Evolutionary conservation across 164 flowering plant species (phyloP).

Genomic region (Tetracentron sinense): DNA sequence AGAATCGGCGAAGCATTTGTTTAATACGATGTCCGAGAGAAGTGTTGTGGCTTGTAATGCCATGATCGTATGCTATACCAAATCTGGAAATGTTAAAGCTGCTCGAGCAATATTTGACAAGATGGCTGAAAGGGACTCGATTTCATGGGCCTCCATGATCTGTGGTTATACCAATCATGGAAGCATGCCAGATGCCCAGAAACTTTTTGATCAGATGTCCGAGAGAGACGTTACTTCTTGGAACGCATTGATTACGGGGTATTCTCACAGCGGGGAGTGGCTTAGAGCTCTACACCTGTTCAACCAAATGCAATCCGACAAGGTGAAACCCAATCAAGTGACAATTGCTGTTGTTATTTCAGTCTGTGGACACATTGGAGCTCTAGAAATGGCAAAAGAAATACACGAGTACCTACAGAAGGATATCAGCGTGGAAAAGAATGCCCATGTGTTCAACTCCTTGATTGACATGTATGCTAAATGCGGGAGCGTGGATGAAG

Average conservation of each 20-base stretch:
- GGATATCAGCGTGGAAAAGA: not conserved
- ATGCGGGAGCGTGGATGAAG: conserved; percentile 30
- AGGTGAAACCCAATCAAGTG: conserved; percentile 16
- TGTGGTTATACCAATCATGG: conserved; percentile 11
- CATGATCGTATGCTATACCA: conserved; percentile 8
- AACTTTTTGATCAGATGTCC: conserved; percentile 7
- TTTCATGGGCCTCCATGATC: conserved; percentile 14
- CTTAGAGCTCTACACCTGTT: conserved; percentile 7
- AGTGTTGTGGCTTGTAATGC: conserved; percentile 14
- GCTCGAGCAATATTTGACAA: conserved; percentile 9
- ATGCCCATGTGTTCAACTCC: conserved; percentile 8
- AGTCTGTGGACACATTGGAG: not conserved
- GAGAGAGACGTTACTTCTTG: conserved; percentile 11
- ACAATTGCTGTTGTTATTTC: conserved; percentile 12
- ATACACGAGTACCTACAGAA: conserved; percentile 4
- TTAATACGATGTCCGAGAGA: conserved; percentile 9
- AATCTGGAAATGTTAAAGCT: conserved; percentile 7
- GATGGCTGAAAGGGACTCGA: conserved; percentile 11
- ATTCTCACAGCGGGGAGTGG: conserved; percentile 11
- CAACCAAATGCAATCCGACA: conserved; percentile 6
- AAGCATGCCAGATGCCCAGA: conserved; percentile 9
- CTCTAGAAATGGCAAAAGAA: conserved; percentile 5
- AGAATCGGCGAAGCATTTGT: conserved; percentile 5
- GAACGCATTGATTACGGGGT: conserved; percentile 15
- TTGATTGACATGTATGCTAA: conserved; percentile 55